Evolutionary conservation across 106 monocot genomes (phyloP).

Genomic region (Acorus calamus): DNA sequence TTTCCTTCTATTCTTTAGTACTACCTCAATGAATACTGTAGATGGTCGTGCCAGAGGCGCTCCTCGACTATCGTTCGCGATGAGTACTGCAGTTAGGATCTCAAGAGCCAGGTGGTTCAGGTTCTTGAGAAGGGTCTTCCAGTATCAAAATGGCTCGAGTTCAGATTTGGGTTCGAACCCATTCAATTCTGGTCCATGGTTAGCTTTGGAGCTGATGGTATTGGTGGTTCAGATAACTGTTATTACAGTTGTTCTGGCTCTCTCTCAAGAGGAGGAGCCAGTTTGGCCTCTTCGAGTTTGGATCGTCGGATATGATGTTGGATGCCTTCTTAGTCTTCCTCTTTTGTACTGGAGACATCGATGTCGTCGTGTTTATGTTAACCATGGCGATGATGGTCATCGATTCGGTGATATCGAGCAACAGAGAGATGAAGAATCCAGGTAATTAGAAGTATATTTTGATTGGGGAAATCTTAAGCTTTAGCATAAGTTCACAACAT

Average conservation of each 20-base stretch:
- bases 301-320: slow-evolving; percentile 59
- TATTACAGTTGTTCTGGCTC: too few species aligned
- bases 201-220: too few species aligned
- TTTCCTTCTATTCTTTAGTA: too few species aligned
- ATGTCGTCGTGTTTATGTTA: slow-evolving; percentile 7
- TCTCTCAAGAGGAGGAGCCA: slow-evolving; percentile 32
- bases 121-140: too few species aligned
- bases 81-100: slow-evolving; percentile 36
- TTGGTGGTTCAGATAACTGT: too few species aligned
- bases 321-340: slow-evolving; percentile 57
- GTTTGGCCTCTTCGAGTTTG: slow-evolving; percentile 76
- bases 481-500: too few species aligned
- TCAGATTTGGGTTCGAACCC: too few species aligned
- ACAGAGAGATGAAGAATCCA: slow-evolving; percentile 32
- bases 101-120: slow-evolving; percentile 76
- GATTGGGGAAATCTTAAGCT: too few species aligned
- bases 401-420: slow-evolving; percentile 30
- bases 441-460: slow-evolving; percentile 14
- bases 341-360: slow-evolving; percentile 4
- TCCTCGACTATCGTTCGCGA: slow-evolving; percentile 16
- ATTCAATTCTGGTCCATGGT: too few species aligned
- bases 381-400: not conserved
- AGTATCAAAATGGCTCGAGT: too few species aligned
- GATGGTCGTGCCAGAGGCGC: not conserved
- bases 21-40: too few species aligned